Percentiles rank a stretch among this genome's conserved stretches.
phyloP scores from a whole-genome alignment of 805 yeast genomes.

The Kuraishia piskuri region DNA sequence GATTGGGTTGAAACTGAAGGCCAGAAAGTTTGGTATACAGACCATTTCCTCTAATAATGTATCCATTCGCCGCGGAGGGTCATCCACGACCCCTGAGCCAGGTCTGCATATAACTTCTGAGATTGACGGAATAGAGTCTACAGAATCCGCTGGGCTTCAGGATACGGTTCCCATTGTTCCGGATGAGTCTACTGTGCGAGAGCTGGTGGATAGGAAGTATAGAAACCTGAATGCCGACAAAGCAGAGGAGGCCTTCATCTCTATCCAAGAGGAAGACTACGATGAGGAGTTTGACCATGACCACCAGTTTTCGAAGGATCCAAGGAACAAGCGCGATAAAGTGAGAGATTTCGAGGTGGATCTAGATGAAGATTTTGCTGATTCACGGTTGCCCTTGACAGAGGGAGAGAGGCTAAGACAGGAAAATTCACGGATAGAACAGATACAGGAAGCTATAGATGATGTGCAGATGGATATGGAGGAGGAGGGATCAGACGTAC shows the following conservation, averaged over 20 bases:
- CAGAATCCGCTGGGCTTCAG: not conserved
- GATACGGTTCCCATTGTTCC: slow-evolving; percentile 10
- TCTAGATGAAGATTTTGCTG: slow-evolving; percentile 14
- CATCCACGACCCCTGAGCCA: not conserved
- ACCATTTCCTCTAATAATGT: not conserved
- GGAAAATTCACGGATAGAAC: slow-evolving; percentile 16
- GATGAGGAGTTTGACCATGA: slow-evolving; percentile 9
- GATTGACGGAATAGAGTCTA: not conserved
- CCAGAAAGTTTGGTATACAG: not conserved
- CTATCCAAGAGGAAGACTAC: slow-evolving; percentile 3
- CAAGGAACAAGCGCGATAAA: slow-evolving; percentile 8
- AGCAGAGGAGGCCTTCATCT: not conserved
- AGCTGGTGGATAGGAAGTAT: slow-evolving; percentile 14
- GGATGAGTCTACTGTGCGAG: slow-evolving; percentile 10
- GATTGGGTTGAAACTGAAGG: slow-evolving; percentile 5
- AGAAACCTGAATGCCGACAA: slow-evolving; percentile 6
- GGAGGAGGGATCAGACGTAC: slow-evolving; percentile 8
- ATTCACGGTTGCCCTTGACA: slow-evolving; percentile 21
- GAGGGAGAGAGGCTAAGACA: slow-evolving; percentile 18
- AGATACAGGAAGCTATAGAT: slow-evolving; percentile 25
- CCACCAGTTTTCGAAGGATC: slow-evolving; percentile 9
- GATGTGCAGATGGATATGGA: slow-evolving; percentile 17
- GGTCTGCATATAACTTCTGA: not conserved
- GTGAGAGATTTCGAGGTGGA: slow-evolving; percentile 11
- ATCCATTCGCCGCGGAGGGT: not conserved